phyloP scores from a whole-genome alignment of 164 flowering plant species.

The Hamamelis virginiana region DNA sequence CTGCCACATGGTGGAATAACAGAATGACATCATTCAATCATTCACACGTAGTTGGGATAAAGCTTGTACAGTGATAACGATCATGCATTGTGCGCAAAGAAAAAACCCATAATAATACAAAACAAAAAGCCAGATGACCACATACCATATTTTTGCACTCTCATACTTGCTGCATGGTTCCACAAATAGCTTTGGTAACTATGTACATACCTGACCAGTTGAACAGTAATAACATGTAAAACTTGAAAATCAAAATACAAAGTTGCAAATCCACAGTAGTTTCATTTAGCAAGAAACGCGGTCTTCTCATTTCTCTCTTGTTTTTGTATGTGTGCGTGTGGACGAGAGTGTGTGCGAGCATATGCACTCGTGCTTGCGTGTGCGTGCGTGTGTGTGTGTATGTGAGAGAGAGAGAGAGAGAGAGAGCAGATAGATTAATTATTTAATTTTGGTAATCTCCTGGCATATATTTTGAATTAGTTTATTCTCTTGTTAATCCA shows the following conservation, averaged over 20 bases:
- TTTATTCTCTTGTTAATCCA: not conserved
- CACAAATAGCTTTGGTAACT: slow-evolving; percentile 98
- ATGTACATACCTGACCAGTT: slow-evolving; percentile 79
- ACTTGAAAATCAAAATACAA: not conserved
- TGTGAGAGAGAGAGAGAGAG: not conserved
- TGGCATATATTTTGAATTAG: not conserved
- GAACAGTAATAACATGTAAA: not conserved
- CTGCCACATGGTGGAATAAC: slow-evolving; percentile 32
- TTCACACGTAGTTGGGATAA: not conserved
- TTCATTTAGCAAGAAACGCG: not conserved
- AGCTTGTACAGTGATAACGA: not conserved
- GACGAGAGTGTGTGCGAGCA: not conserved
- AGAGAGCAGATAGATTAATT: not conserved
- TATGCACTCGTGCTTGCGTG: not conserved
- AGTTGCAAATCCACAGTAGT: not conserved
- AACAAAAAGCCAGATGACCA: not conserved
- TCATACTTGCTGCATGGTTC: slow-evolving; percentile 89
- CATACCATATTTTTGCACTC: slow-evolving; percentile 87
- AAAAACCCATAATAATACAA: not conserved
- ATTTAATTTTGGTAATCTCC: not conserved
- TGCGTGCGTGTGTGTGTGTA: not conserved
- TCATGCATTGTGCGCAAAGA: not conserved
- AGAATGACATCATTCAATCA: not conserved
- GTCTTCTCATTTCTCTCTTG: not conserved
- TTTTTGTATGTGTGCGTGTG: not conserved